phyloP scores from a whole-genome alignment of 495 filamentous ascomycete species.

The Penicillium daleae region DNA sequence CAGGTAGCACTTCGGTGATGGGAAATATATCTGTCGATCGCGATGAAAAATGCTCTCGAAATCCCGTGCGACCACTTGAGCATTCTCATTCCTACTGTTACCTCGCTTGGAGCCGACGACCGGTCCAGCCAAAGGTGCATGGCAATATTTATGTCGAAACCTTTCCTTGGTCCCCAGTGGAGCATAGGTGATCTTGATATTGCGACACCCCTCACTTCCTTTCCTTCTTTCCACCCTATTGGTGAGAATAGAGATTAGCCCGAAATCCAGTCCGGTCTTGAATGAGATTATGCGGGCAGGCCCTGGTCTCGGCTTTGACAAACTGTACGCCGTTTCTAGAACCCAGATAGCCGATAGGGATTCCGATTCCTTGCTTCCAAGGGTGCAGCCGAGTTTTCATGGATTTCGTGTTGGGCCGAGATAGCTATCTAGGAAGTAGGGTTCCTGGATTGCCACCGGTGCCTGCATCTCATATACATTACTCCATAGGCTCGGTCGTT shows the following conservation, averaged over 20 bases:
- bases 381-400: background rate
- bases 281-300: background rate
- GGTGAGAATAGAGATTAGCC: background rate
- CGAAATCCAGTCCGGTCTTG: background rate
- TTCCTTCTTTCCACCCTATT: slow-evolving; percentile 4
- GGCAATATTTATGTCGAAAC: background rate
- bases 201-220: background rate
- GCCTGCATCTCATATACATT: background rate
- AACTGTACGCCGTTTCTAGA: background rate
- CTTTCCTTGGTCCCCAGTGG: slow-evolving; percentile 6
- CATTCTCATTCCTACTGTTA: background rate
- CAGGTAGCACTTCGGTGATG: background rate
- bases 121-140: slow-evolving; percentile 1
- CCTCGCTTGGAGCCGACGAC: background rate
- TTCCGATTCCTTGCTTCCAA: slow-evolving; percentile 1
- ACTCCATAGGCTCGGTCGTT: background rate
- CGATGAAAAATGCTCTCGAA: too few species aligned
- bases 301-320: background rate
- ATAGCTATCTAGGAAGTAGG: background rate
- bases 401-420: background rate
- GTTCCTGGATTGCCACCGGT: background rate
- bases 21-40: background rate
- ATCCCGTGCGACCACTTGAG: background rate
- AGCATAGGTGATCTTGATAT: slow-evolving; percentile 9
- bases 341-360: background rate